phyloP scores from a whole-genome alignment of 2,329 filamentous ascomycete genomes.

The Fusarium sp. region DNA sequence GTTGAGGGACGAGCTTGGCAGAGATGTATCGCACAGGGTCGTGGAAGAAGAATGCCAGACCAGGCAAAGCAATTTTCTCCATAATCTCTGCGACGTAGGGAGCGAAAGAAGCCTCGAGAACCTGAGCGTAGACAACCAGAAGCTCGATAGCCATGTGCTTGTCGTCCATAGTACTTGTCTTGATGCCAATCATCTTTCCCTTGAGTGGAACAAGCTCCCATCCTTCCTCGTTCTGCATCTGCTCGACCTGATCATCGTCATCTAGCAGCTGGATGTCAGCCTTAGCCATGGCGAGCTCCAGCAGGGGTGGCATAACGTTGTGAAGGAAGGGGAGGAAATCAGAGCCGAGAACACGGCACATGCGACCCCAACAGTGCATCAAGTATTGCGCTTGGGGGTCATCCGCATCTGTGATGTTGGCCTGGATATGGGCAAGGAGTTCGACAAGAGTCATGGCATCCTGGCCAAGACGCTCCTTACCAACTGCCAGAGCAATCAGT shows the following conservation, averaged over 20 bases:
- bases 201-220: conserved; percentile 98
- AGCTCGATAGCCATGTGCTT: conserved; percentile 99
- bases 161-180: conserved; percentile 95
- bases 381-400: conserved; percentile 97
- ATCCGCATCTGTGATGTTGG: conserved; percentile 87
- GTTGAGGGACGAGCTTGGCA: conserved; percentile 92
- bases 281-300: conserved; percentile 92
- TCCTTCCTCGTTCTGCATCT: conserved; percentile 93
- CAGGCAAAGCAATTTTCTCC: conserved; percentile 95
- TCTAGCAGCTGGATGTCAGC: conserved; percentile 97
- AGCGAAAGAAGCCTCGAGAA: conserved; percentile 92
- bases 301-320: conserved; percentile 92
- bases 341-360: conserved; percentile 92
- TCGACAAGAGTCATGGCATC: conserved; percentile 91
- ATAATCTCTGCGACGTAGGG: conserved; percentile 93
- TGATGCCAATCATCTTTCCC: conserved; percentile 98
- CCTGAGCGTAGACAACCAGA: conserved; percentile 95
- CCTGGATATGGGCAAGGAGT: conserved; percentile 87
- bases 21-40: conserved; percentile 96
- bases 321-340: conserved; percentile 95
- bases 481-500: conserved; percentile 93
- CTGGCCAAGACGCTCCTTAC: conserved; percentile 88
- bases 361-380: conserved; percentile 98
- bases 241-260: conserved; percentile 92
- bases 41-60: conserved; percentile 98